phyloP scores from a whole-genome alignment of 2,329 filamentous ascomycete genomes.

The Phoma sp. region DNA sequence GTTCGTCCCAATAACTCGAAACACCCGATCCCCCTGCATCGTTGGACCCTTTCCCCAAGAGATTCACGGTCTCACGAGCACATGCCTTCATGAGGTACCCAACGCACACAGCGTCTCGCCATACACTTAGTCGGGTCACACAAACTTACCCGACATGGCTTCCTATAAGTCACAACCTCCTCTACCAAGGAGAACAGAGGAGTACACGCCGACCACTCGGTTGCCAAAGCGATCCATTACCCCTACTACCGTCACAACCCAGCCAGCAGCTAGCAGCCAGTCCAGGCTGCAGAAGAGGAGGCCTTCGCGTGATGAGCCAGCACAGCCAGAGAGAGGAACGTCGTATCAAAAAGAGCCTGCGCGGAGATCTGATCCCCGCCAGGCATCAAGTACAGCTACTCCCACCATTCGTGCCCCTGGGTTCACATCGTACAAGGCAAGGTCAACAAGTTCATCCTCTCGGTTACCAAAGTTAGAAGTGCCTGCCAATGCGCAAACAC shows the following conservation, averaged over 20 bases:
- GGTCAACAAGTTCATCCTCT: constrained; percentile 35
- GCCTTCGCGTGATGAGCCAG: constrained; percentile 42
- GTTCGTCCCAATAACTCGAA: constrained; percentile 26
- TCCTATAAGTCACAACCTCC: constrained; percentile 50
- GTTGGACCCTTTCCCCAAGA: constrained; percentile 23
- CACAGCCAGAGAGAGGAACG: constrained; percentile 21
- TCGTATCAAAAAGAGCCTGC: constrained; percentile 28
- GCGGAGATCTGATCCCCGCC: constrained; percentile 29
- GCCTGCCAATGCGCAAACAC: constrained; percentile 48
- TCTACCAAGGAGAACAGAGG: constrained; percentile 43
- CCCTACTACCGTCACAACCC: constrained; percentile 38
- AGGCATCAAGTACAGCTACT: constrained; percentile 32
- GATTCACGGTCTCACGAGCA: constrained; percentile 35
- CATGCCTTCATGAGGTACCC: constrained; percentile 52
- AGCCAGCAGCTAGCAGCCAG: constrained; percentile 33
- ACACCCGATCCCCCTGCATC: constrained; percentile 27
- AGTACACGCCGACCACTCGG: constrained; percentile 41
- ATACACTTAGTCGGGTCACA: constrained; percentile 46
- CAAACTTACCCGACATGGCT: constrained; percentile 48
- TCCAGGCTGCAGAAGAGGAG: constrained; percentile 47
- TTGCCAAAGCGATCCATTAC: constrained; percentile 47
- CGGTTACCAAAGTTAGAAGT: constrained; percentile 47
- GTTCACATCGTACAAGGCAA: constrained; percentile 28
- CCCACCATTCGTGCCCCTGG: constrained; percentile 25
- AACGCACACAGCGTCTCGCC: constrained; percentile 41